Conservation (phyloP, 2,329 filamentous ascomycete genomes). For the Macroventuria anomochaeta region DNA sequence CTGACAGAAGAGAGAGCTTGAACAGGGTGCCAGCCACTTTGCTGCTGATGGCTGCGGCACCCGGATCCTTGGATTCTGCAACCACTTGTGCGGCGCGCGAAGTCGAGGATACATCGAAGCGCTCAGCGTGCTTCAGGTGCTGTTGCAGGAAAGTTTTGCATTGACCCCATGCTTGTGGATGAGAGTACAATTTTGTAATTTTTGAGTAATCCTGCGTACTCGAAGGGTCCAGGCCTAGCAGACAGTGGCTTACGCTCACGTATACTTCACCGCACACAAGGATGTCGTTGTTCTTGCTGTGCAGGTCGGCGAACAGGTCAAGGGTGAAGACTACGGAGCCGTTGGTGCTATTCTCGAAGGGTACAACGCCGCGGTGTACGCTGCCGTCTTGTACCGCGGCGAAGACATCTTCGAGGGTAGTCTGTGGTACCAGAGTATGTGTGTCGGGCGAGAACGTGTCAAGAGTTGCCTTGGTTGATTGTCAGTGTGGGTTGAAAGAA, state of each 20-base stretch:
- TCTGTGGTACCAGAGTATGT: constrained; percentile 51
- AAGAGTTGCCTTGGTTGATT: constrained; percentile 58
- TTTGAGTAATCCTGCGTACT: constrained; percentile 57
- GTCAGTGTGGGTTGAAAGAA: constrained; percentile 1
- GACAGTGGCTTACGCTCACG: constrained; percentile 84
- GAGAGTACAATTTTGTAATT: constrained; percentile 82
- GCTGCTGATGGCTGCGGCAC: constrained; percentile 79
- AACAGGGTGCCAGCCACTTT: constrained; percentile 73
- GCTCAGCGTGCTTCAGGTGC: constrained; percentile 75
- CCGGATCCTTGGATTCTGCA: constrained; percentile 66
- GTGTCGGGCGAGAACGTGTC: constrained; percentile 53
- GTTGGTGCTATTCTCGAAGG: constrained; percentile 96
- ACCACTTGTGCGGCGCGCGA: constrained; percentile 80
- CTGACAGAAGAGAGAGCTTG: constrained; percentile 71
- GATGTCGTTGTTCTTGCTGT: constrained; percentile 69
- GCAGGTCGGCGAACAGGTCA: constrained; percentile 82
- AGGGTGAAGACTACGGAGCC: constrained; percentile 90
- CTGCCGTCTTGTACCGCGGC: constrained; percentile 71
- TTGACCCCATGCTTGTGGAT: constrained; percentile 95
- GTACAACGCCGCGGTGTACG: constrained; percentile 78
- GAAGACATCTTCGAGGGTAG: constrained; percentile 73
- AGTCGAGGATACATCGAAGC: constrained; percentile 84
- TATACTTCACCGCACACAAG: constrained; percentile 84
- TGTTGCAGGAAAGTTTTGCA: constrained; percentile 76
- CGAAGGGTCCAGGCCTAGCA: constrained; percentile 61